Conservation (phyloP, 2,329 filamentous ascomycete genomes). For the Epichloe gansuensis region DNA sequence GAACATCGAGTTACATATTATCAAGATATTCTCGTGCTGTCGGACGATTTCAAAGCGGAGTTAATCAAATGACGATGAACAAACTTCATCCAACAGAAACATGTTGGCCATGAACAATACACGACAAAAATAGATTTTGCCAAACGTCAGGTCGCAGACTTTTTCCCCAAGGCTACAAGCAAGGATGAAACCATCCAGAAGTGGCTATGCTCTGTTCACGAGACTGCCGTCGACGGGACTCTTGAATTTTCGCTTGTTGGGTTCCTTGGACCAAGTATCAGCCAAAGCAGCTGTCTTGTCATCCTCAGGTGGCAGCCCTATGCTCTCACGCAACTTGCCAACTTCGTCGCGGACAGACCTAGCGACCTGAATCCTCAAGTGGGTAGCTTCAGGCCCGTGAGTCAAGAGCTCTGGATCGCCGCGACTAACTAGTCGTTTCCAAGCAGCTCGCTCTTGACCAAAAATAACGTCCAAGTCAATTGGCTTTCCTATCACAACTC, state of each 20-base stretch:
- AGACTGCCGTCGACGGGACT: conserved; percentile 42
- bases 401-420: conserved; percentile 34
- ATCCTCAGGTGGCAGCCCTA: conserved; percentile 64
- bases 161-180: neutral
- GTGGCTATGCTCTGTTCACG: conserved; percentile 22
- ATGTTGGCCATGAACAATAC: neutral
- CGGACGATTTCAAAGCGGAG: neutral
- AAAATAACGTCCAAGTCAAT: conserved; percentile 64
- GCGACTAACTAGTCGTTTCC: conserved; percentile 51
- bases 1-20: neutral
- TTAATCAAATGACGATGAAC: neutral
- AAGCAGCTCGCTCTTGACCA: conserved; percentile 61
- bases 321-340: conserved; percentile 56
- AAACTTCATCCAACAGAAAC: neutral
- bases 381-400: conserved; percentile 49
- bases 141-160: neutral
- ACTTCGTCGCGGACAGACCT: conserved; percentile 67
- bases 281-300: conserved; percentile 64
- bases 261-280: conserved; percentile 61
- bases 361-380: conserved; percentile 63
- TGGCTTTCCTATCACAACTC: conserved; percentile 65
- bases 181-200: neutral
- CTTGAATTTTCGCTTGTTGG: conserved; percentile 33
- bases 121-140: neutral
- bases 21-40: neutral